These are phyloP conservation scores for Thymus quinquecostatus DNA, from an alignment of 257 asterid species.

Conservation along the genomic window DNA sequence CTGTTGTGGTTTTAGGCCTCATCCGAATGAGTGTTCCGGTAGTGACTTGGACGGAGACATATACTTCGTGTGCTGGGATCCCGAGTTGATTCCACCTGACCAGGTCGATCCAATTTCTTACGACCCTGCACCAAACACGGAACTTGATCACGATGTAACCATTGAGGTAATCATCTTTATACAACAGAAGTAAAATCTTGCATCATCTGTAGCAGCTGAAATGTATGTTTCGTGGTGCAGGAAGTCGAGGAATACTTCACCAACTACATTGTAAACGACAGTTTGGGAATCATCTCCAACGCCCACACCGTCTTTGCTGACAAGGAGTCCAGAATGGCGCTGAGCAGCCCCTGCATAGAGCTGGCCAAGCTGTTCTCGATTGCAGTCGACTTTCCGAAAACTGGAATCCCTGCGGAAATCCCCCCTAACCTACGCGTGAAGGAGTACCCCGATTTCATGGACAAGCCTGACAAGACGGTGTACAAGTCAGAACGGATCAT, in stretches of 20 bases:
- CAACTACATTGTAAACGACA: conserved; percentile 82
- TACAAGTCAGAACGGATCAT: conserved; percentile 59
- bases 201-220: neutral
- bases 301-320: conserved; percentile 88
- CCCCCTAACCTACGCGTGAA: conserved; percentile 71
- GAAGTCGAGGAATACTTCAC: conserved; percentile 84
- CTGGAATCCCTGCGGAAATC: conserved; percentile 87
- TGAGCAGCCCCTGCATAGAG: conserved; percentile 55
- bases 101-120: conserved; percentile 68
- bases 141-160: conserved; percentile 71
- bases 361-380: conserved; percentile 68
- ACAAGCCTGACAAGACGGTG: conserved; percentile 63
- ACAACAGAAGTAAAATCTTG: neutral
- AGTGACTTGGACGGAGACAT: conserved; percentile 96
- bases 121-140: conserved; percentile 60
- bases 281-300: conserved; percentile 64
- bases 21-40: conserved; percentile 98
- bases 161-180: conserved; percentile 55
- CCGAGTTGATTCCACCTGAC: conserved; percentile 62
- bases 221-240: conserved; percentile 37
- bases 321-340: conserved; percentile 55
- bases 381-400: conserved; percentile 91
- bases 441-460: conserved; percentile 95
- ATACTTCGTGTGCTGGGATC: conserved; percentile 93
- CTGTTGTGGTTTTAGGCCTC: conserved; percentile 61